Percentiles rank a stretch among this genome's conserved stretches.
Conservation (phyloP, 192 early-diverging fungal genomes). For the Rhizophagus prolifer region DNA sequence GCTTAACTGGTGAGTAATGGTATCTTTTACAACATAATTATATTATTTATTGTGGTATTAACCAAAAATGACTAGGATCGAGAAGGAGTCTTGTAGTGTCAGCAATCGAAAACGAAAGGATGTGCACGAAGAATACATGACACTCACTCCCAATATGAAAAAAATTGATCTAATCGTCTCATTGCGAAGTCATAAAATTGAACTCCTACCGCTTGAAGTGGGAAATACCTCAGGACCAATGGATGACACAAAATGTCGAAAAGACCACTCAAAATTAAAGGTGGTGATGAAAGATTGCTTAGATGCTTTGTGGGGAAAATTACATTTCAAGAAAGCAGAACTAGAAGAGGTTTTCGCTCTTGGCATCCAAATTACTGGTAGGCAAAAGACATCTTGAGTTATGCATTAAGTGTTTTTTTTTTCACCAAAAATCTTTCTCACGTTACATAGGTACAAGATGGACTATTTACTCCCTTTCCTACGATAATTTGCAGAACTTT, state of each 20-base stretch:
- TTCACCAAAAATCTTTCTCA: constrained; percentile 8
- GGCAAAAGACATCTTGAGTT: not conserved
- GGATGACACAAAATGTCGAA: constrained; percentile 2
- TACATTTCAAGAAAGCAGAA: not conserved
- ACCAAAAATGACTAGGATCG: not conserved
- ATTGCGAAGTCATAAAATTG: constrained; percentile 10
- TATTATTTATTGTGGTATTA: not conserved
- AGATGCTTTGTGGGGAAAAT: not conserved
- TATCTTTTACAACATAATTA: not conserved
- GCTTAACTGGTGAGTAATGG: not conserved
- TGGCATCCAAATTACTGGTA: constrained; percentile 21
- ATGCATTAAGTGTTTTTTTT: constrained; percentile 13
- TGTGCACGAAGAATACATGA: constrained; percentile 18
- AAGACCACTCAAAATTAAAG: constrained; percentile 8
- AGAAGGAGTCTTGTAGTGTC: constrained; percentile 20
- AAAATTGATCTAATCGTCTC: constrained; percentile 13
- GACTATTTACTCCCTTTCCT: constrained; percentile 23
- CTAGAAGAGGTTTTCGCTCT: constrained; percentile 11
- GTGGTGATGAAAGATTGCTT: constrained; percentile 7
- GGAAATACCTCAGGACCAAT: constrained; percentile 20
- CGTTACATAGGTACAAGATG: constrained; percentile 9
- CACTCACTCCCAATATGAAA: not conserved
- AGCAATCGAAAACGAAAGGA: constrained; percentile 1
- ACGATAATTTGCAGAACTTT: constrained; percentile 20
- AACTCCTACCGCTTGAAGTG: constrained; percentile 22